Percentiles rank a stretch among this genome's conserved stretches.
phyloP scores from a whole-genome alignment of 73 alveolate species.

The Uronychia binucleata region DNA sequence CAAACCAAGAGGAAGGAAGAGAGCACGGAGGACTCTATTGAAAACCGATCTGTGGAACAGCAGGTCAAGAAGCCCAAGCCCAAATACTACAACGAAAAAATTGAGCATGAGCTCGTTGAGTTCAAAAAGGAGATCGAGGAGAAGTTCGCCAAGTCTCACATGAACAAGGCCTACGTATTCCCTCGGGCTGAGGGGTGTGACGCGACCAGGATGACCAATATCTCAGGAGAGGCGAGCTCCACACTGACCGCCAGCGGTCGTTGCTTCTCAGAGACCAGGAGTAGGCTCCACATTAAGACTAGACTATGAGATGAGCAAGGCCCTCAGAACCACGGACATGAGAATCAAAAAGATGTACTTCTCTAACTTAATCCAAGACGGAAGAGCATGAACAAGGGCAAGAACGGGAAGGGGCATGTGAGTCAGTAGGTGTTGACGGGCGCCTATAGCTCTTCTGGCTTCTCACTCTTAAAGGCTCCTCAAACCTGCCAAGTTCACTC shows the following conservation, averaged over 20 bases:
- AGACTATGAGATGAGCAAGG: not conserved
- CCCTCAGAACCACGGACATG: not conserved
- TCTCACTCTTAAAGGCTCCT: too few species aligned
- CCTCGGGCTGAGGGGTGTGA: not conserved
- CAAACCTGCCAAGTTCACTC: too few species aligned
- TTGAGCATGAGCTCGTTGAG: conserved; percentile 16
- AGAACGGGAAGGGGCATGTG: too few species aligned
- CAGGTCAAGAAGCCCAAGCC: not conserved
- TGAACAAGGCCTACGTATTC: conserved; percentile 10
- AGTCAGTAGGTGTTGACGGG: too few species aligned
- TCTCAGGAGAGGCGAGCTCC: not conserved
- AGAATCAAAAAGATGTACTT: not conserved
- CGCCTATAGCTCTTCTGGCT: too few species aligned
- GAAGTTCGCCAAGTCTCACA: conserved; percentile 24
- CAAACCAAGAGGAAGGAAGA: too few species aligned
- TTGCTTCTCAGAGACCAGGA: not conserved
- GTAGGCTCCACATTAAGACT: not conserved
- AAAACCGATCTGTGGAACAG: not conserved
- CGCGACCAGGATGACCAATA: not conserved
- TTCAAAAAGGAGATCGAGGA: conserved; percentile 39
- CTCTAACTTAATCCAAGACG: not conserved
- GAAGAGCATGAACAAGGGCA: not conserved
- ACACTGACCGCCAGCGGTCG: not conserved
- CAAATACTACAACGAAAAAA: conserved; percentile 12
- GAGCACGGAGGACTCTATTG: not conserved